Base-by-base conservation (phyloP, 139 green algal species). In the Diplosphaera chodatii region DNA sequence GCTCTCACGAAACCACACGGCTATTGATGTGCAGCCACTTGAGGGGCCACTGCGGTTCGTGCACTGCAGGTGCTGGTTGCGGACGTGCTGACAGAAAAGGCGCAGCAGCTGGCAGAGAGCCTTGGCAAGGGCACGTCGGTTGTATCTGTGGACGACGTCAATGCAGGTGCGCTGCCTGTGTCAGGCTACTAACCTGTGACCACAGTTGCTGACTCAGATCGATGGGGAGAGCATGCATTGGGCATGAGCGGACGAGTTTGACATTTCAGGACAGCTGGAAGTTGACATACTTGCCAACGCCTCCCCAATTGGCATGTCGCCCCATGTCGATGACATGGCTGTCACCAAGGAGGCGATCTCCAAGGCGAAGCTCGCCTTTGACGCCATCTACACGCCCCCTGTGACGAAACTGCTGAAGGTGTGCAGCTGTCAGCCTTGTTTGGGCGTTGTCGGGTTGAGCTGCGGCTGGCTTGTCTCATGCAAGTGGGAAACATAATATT, bases 351-450 rank as follows among this genome's bases (percentile, higher is more conserved):
- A 21, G 16, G 65, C 68, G 0, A 87, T 77, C 2, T 31, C 94
- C 22, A 33, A 29, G 4, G 48, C 48, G 16, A 29, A 80, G 48
- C 75, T 98, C 1, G 94, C 96, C 16, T 99, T 99, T 85, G 95
- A 99, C 67, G 95, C 95, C 0, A 88, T 99, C 15, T 99, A 99
- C 88, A 98, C 89, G 0, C 95, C 95, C 22, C 79, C 95, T 62
- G 72, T 94, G 29, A 99, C 94, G 1, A 83, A 72, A 59, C 80
- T 97, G 73, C 82, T 97, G 37, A 71, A 69, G 40, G 74, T 71
- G 63, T 29, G n/a, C 13, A 48, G 10, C 37, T n/a, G n/a, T n/a
- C n/a, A n/a, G n/a, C n/a, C n/a, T n/a, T n/a, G n/a, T n/a, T n/a
- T n/a, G n/a, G n/a, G n/a, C n/a, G n/a, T n/a, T n/a, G n/a, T n/a